Evolutionary conservation across 352 stramenopile species (phyloP).

Genomic region (Phytophthora europaea): DNA sequence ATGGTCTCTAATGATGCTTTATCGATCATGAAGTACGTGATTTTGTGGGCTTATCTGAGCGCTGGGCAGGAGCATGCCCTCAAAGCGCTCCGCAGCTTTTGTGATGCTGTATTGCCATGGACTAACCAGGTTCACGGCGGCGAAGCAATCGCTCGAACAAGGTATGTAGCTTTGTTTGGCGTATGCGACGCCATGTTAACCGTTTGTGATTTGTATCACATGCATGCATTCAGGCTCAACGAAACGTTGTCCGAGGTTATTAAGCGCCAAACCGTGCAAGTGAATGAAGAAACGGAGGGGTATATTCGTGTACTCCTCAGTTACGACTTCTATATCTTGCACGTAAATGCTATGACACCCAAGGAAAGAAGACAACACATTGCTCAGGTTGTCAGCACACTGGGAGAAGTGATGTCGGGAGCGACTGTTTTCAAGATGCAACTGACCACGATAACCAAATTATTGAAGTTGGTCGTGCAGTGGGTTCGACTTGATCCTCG

Average conservation of each 20-base stretch:
- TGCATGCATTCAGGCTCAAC: neutral
- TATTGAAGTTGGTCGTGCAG: neutral
- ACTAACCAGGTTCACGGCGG: neutral
- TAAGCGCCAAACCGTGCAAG: neutral
- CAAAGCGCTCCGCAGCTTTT: neutral
- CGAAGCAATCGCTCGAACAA: neutral
- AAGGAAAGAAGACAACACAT: neutral
- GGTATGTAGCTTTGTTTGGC: neutral
- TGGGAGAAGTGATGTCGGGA: neutral
- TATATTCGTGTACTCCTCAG: neutral
- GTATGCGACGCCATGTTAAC: neutral
- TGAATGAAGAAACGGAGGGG: neutral
- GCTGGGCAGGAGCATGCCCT: neutral
- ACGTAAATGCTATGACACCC: neutral
- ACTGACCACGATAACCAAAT: neutral
- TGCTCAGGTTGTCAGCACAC: neutral
- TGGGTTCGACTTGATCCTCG: neutral
- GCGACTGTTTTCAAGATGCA: neutral
- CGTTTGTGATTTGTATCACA: neutral
- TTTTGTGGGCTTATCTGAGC: constrained; percentile 8
- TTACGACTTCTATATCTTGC: neutral
- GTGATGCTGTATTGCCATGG: neutral
- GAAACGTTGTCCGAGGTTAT: neutral
- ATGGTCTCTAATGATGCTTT: neutral
- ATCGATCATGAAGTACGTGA: constrained; percentile 12